Percentiles rank a stretch among this genome's conserved stretches.
Evolutionary conservation across 164 flowering plant genomes (phyloP).

Genomic region (Liquidambar formosana): DNA sequence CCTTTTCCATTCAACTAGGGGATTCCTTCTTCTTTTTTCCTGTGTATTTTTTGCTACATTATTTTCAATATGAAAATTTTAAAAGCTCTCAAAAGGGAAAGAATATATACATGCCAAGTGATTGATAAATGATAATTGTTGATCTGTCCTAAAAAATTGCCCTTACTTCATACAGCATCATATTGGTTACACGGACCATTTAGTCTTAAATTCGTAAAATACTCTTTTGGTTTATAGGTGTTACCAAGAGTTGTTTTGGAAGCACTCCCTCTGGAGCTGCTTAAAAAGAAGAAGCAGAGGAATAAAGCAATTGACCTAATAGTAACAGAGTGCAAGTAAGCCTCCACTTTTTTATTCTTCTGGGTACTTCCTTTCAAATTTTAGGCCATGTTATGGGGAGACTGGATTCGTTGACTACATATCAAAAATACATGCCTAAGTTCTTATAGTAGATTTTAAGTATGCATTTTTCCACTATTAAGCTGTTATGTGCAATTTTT

Average conservation of each 20-base stretch:
- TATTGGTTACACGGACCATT: background rate
- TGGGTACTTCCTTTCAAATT: background rate
- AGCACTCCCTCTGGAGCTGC: constrained; percentile 68
- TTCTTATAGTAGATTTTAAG: background rate
- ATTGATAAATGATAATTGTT: too few relatives aligned
- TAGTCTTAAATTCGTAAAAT: background rate
- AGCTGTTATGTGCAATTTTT: too few relatives aligned
- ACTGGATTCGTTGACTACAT: background rate
- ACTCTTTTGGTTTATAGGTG: constrained; percentile 43
- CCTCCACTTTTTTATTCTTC: constrained; percentile 1
- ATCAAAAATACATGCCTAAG: background rate
- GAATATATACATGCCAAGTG: too few relatives aligned
- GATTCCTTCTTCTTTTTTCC: too few relatives aligned
- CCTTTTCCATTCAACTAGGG: too few relatives aligned
- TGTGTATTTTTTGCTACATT: too few relatives aligned
- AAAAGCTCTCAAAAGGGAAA: too few relatives aligned
- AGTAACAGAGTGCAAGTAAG: constrained; percentile 86
- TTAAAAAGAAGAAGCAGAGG: constrained; percentile 69
- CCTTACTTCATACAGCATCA: background rate
- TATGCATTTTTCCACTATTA: background rate
- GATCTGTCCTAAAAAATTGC: background rate
- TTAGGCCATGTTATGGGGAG: background rate
- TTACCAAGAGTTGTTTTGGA: constrained; percentile 90
- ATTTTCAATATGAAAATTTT: too few relatives aligned
- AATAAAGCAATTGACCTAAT: constrained; percentile 72